Evolutionary conservation across 768 basidiomycete genomes (phyloP).

Genomic region (Boletus pseudopeckii): DNA sequence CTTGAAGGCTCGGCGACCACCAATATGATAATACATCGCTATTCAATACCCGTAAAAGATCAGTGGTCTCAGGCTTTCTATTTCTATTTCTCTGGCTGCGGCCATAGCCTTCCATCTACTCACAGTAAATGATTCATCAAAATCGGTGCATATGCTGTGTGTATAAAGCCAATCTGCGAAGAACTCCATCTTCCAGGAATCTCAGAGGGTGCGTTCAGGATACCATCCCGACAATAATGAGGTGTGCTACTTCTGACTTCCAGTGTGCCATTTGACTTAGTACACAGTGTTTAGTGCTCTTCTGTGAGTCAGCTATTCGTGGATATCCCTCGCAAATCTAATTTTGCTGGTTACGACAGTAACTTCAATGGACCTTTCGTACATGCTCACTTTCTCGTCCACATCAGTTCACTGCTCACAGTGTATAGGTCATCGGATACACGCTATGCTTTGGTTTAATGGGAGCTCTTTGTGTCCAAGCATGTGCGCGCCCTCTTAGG

Average conservation of each 20-base stretch:
- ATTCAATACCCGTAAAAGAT: background rate
- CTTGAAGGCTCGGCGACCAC: too few relatives aligned
- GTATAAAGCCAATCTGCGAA: background rate
- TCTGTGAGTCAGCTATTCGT: background rate
- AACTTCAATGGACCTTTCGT: background rate
- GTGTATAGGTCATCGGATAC: constrained; percentile 13
- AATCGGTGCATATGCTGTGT: background rate
- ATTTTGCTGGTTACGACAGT: background rate
- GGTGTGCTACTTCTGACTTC: background rate
- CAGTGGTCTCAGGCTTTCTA: background rate
- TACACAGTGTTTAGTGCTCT: background rate
- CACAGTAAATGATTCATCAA: background rate
- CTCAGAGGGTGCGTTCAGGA: background rate
- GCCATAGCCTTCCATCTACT: background rate
- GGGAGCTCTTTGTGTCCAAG: too few relatives aligned
- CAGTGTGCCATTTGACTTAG: background rate
- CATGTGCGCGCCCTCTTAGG: too few relatives aligned
- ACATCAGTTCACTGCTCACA: background rate
- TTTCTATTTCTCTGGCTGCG: background rate
- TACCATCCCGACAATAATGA: background rate
- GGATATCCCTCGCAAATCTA: background rate
- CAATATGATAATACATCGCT: background rate
- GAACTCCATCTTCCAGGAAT: background rate
- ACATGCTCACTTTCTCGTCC: background rate
- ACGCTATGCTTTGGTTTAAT: constrained; percentile 2